Base-by-base conservation (phyloP, 176 grass and related monocot genomes). In the Tillandsia leiboldiana region DNA sequence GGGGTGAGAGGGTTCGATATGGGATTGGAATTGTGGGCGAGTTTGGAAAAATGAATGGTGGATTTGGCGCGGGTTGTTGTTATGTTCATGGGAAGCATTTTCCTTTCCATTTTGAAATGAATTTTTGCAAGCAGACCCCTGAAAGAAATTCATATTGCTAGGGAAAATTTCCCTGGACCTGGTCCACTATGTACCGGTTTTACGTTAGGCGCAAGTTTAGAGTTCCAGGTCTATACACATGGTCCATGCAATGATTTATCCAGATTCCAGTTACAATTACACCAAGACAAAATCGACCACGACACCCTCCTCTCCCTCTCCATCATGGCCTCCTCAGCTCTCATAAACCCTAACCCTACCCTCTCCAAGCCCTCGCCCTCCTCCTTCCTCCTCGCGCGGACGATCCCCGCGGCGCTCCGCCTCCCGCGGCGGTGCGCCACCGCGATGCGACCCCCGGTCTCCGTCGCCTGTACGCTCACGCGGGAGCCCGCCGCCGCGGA, bases 311-410 rank as follows among this genome's bases (percentile, higher is more conserved):
- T 22, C 13, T 57, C 22, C 14, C 1, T 11, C 2, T 5, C 14
- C n/a, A 8, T 69, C 14, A 84, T 85, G 81, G 82, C 91, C 10
- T 68, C 91, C 64, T 78, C 64, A 9, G 73, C 82, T 28, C 14
- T 78, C 22, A 22, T 72, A 17, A 91, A 75, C 80, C 88, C 87
- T 75, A 96, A 58, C 47, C 27, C 57, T 73, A 48, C 53, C 64
- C 51, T 76, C 33, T 42, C 33, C 33, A 42, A 42, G 33, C 33
- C 33, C 33, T 42, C 33, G 33, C 4, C 33, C 33, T 42, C 4
- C 33, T 42, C 33, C 72, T 48, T 12, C 33, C n/a, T 27, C 20
- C 10, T 68, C 11, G 64, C 51, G 1, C 26, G 65, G 12, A 72
- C 75, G 12, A 68, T 11, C 1, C 28, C 53, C 68, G 9, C 47